Conservation (phyloP, 805 yeast species). For the Clavispora fructus region DNA sequence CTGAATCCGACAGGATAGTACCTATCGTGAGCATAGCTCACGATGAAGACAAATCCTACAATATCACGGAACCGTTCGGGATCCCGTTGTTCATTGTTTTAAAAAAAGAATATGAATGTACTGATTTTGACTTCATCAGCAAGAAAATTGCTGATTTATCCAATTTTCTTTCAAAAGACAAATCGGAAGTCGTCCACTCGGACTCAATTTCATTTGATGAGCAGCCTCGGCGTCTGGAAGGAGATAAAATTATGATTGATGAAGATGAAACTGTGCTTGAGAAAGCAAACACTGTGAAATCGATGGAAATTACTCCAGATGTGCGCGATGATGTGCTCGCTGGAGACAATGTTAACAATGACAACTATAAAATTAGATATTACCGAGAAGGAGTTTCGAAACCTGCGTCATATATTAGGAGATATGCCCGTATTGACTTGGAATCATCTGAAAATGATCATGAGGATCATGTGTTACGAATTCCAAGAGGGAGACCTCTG, state of each 20-base stretch:
- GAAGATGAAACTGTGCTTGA: not conserved
- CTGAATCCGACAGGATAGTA: conserved; percentile 38
- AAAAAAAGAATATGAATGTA: conserved; percentile 41
- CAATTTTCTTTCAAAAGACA: conserved; percentile 14
- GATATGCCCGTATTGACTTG: not conserved
- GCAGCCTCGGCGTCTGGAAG: not conserved
- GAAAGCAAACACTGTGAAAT: not conserved
- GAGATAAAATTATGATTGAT: not conserved
- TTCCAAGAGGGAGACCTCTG: conserved; percentile 41
- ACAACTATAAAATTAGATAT: not conserved
- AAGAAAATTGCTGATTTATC: conserved; percentile 38
- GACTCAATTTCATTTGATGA: not conserved
- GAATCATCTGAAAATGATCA: not conserved
- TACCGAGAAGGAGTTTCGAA: not conserved
- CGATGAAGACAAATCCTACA: conserved; percentile 31
- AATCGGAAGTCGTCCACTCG: not conserved
- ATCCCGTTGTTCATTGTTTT: conserved; percentile 70
- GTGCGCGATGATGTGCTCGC: not conserved
- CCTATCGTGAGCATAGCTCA: conserved; percentile 52
- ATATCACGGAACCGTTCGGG: conserved; percentile 53
- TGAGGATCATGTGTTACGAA: conserved; percentile 26
- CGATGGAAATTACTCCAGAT: not conserved
- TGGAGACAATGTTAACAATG: not conserved
- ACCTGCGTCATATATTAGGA: not conserved
- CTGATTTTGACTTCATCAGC: conserved; percentile 54